Evolutionary conservation across 257 asterid species (phyloP), one percentile per base, ranked within the genome.

Genomic region (Thymus quinquecostatus): DNA sequence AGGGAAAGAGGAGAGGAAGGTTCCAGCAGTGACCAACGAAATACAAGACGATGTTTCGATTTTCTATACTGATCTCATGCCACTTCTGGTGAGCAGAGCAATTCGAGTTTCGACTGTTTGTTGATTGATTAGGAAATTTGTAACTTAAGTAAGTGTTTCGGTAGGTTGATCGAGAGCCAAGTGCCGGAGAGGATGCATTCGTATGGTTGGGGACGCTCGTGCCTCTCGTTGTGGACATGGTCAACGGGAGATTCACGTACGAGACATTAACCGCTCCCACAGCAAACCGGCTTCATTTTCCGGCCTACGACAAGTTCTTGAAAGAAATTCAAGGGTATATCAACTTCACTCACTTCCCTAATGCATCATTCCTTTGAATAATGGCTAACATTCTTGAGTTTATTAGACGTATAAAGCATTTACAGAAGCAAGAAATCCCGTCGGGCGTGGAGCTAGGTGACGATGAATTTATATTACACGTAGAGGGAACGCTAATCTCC

Each of bases 1-100:
- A 76, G 96, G 82, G 80, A 80, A 30, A 62, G 91, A 89, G 86
- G 96, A 89, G 48, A 82, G 74, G 60, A 80, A 78, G 74, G 80
- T 57, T 3, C 21, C 68, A 0, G 30, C 44, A 2, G 71, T 64
- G 58, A 43, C 73, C 34, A 74, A 77, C 28, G 59, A 77, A 13
- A 84, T 77, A 63, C 89, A 82, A 33, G 96, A 93, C 60, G 98
- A 93, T 13, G 79, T 85, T 56, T 67, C 97, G 29, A 85, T 93
- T 69, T 93, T 93, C 85, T 93, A 93, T 75, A 91, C 98, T 0
- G 96, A 93, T 85, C 75, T 90, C 70, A 85, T 93, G 91, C 97
- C 97, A 3, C 96, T 93, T 76, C 98, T 93, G 49, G 96, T 91
- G 79, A 84, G 96, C 53, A 38, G 10, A 21, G 21, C 21, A 21